A percentile compares a stretch with the other conserved stretches of the same genome.
Evolutionary conservation across 2,329 filamentous ascomycete genomes (phyloP).

Genomic region (Pseudogymnoascus sp.): DNA sequence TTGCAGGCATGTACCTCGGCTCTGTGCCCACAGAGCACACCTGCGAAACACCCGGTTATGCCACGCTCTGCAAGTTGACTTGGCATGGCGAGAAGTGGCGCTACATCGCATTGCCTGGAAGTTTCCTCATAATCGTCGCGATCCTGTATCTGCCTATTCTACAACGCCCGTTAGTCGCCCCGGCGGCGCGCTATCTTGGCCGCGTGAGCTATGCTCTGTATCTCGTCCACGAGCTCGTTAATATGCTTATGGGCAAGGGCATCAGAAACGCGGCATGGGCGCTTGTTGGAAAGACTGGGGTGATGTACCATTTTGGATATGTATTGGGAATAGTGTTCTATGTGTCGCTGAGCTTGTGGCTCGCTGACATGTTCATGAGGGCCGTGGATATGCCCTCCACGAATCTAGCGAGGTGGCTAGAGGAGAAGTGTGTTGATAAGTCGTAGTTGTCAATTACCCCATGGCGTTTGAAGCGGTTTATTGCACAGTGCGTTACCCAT

Average conservation of each 20-base stretch:
- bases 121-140: not conserved
- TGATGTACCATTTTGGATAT: constrained; percentile 5
- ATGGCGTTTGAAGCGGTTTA: not conserved
- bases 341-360: not conserved
- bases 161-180: not conserved
- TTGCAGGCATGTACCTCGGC: not conserved
- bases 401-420: not conserved
- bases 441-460: not conserved
- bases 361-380: constrained; percentile 7
- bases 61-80: not conserved
- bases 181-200: constrained; percentile 46
- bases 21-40: constrained; percentile 2
- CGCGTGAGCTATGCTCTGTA: constrained; percentile 56
- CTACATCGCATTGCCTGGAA: not conserved
- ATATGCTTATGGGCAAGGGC: constrained; percentile 53
- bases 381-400: constrained; percentile 3
- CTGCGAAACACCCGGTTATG: not conserved
- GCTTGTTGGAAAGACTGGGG: not conserved
- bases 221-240: constrained; percentile 54
- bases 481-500: not conserved
- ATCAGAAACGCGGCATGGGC: not conserved
- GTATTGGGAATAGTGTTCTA: not conserved
- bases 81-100: not conserved
- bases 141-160: not conserved
- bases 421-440: constrained; percentile 5